phyloP scores from a whole-genome alignment of 495 filamentous ascomycete species.

The Hypoxylon lienhwacheense region DNA sequence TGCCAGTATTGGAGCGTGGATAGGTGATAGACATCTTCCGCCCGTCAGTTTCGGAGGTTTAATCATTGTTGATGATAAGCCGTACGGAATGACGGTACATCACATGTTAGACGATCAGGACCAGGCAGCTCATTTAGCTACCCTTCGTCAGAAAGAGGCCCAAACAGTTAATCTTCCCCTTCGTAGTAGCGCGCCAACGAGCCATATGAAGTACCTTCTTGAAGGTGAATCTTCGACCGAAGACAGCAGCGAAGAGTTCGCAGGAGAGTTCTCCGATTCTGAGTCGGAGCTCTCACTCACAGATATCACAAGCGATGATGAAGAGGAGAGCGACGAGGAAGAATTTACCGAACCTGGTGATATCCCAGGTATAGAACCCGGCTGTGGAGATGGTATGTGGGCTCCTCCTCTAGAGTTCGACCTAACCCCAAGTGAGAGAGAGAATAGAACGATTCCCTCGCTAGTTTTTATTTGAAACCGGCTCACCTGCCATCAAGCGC shows the following conservation, averaged over 20 bases:
- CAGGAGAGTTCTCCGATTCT: conserved; percentile 57
- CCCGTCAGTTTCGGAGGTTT: conserved; percentile 89
- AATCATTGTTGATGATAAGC: conserved; percentile 76
- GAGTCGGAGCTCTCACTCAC: conserved; percentile 55
- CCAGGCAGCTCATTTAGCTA: conserved; percentile 53
- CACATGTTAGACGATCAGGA: conserved; percentile 89
- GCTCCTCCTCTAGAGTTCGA: conserved; percentile 13
- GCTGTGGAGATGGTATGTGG: conserved; percentile 63
- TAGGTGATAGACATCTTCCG: conserved; percentile 78
- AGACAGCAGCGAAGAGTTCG: conserved; percentile 48
- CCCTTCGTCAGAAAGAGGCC: conserved; percentile 33
- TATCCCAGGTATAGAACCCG: conserved; percentile 75
- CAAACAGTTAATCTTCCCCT: conserved; percentile 31
- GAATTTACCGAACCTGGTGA: conserved; percentile 69
- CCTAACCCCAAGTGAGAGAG: background rate
- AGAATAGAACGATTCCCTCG: conserved; percentile 2
- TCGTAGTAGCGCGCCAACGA: conserved; percentile 40
- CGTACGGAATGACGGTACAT: conserved; percentile 92
- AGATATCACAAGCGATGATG: conserved; percentile 51
- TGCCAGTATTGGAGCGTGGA: conserved; percentile 89
- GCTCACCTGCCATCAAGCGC: background rate
- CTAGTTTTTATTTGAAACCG: too few relatives aligned
- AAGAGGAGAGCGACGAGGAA: conserved; percentile 45
- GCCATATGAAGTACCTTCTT: conserved; percentile 8
- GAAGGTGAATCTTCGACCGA: conserved; percentile 42